Conservation (phyloP, 228 moss, liverwort and hornwort genomes). For the Sphagnum fallax region DNA sequence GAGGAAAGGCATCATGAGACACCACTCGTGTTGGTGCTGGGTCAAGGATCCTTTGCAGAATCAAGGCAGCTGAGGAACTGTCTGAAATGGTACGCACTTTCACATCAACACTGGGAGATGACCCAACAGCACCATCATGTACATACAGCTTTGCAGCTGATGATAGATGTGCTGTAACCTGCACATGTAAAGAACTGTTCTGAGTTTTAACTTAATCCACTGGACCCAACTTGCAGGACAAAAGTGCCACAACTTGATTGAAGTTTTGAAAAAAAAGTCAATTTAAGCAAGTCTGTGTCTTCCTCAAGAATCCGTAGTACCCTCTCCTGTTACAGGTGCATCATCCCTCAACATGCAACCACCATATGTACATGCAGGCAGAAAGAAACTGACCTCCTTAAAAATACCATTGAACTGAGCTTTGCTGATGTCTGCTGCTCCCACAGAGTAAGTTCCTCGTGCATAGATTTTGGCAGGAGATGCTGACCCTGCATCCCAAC, state of each 20-base stretch:
- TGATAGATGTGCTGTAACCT: slow-evolving; percentile 40
- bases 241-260: background rate
- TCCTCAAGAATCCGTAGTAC: background rate
- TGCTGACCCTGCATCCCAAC: slow-evolving; percentile 13
- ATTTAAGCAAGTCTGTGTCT: background rate
- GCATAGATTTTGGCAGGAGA: slow-evolving; percentile 37
- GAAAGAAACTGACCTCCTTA: slow-evolving; percentile 29
- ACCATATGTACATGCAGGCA: background rate
- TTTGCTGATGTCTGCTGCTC: slow-evolving; percentile 41
- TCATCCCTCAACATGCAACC: background rate
- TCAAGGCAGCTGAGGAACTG: slow-evolving; percentile 47
- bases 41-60: slow-evolving; percentile 48
- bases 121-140: slow-evolving; percentile 63
- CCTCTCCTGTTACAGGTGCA: background rate
- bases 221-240: background rate
- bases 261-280: background rate
- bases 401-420: slow-evolving; percentile 38
- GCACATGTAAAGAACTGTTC: slow-evolving; percentile 9
- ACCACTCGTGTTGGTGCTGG: slow-evolving; percentile 42
- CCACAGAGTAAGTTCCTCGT: slow-evolving; percentile 28
- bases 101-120: slow-evolving; percentile 48
- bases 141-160: slow-evolving; percentile 39
- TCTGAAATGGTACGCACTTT: slow-evolving; percentile 60
- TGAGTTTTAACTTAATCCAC: background rate
- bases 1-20: slow-evolving; percentile 38